Evolutionary conservation across 1,139 yeast genomes (phyloP).

Genomic region (Starmera stellimalicola): DNA sequence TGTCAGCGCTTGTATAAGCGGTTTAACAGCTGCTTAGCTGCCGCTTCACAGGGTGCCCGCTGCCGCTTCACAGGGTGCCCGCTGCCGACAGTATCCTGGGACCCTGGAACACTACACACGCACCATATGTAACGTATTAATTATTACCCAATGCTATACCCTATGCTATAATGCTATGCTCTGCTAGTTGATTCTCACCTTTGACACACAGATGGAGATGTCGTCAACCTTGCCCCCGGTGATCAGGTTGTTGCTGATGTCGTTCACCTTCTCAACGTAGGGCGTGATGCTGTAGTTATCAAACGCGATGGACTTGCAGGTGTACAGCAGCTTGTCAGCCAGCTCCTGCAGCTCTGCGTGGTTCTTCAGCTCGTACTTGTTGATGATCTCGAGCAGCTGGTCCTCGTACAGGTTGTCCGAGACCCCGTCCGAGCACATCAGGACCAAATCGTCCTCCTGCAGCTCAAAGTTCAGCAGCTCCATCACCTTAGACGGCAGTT

Average conservation of each 20-base stretch:
- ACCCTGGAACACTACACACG: neutral
- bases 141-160: no score
- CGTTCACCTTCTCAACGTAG: constrained; percentile 41
- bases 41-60: no score
- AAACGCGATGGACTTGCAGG: constrained; percentile 42
- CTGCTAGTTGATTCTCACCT: constrained; percentile 20
- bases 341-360: constrained; percentile 26
- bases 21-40: no score
- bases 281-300: constrained; percentile 49
- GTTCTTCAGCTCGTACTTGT: constrained; percentile 17
- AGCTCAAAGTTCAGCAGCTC: constrained; percentile 36
- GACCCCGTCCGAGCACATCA: constrained; percentile 46
- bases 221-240: constrained; percentile 51
- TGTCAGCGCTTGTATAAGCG: no score
- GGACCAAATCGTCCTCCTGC: constrained; percentile 32
- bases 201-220: constrained; percentile 42
- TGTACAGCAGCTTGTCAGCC: constrained; percentile 31
- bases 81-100: neutral
- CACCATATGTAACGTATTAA: no score
- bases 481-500: constrained; percentile 41
- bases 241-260: constrained; percentile 24
- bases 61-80: no score
- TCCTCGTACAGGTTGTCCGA: constrained; percentile 43
- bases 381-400: constrained; percentile 34
- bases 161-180: no score